These are phyloP conservation scores for Pyrenula aspistea DNA, from an alignment of 495 filamentous ascomycete genomes.

Conservation along the genomic window DNA sequence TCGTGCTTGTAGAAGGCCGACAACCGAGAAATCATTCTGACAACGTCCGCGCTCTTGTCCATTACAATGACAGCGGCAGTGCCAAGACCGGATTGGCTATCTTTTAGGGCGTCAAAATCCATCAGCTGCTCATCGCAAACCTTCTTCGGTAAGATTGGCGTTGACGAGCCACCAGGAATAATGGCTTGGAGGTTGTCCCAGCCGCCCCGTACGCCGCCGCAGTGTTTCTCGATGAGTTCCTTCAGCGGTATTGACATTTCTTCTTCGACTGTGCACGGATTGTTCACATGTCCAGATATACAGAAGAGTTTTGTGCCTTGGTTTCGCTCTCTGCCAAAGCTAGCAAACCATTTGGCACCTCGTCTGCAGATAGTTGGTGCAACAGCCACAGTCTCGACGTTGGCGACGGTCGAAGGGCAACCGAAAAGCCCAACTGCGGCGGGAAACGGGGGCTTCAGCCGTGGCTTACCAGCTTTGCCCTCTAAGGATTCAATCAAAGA, in stretches of 20 bases:
- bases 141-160: slow-evolving; percentile 78
- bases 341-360: slow-evolving; percentile 83
- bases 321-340: slow-evolving; percentile 90
- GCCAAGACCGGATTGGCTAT: slow-evolving; percentile 89
- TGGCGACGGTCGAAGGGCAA: slow-evolving; percentile 94
- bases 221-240: slow-evolving; percentile 95
- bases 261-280: slow-evolving; percentile 94
- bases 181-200: slow-evolving; percentile 96
- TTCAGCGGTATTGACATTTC: slow-evolving; percentile 94
- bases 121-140: slow-evolving; percentile 91
- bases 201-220: slow-evolving; percentile 87
- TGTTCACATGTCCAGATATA: slow-evolving; percentile 98
- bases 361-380: slow-evolving; percentile 92
- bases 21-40: slow-evolving; percentile 83
- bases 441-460: slow-evolving; percentile 96
- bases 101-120: slow-evolving; percentile 98
- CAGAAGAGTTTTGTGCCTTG: slow-evolving; percentile 95
- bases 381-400: slow-evolving; percentile 94
- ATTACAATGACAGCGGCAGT: slow-evolving; percentile 99
- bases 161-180: slow-evolving; percentile 94
- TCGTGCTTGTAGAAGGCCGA: slow-evolving; percentile 97
- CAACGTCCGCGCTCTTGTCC: slow-evolving; percentile 94
- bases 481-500: slow-evolving; percentile 95
- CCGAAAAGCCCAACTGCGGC: slow-evolving; percentile 95
- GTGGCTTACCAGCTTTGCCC: slow-evolving; percentile 96